phyloP scores from a whole-genome alignment of 2,329 filamentous ascomycete species.

The Clonostachys solani region DNA sequence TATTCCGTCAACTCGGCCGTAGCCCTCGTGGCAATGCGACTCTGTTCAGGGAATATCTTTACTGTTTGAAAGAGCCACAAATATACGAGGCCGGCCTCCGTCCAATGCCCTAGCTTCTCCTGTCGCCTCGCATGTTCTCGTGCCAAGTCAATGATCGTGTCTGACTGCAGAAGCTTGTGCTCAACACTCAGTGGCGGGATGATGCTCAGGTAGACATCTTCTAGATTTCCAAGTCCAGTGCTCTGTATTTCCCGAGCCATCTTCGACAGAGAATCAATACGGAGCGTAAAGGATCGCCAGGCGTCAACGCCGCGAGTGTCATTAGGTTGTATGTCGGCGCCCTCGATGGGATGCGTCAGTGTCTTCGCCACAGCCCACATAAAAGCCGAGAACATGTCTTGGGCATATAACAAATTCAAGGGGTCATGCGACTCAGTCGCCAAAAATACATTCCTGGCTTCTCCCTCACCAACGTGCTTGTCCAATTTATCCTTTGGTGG shows the following conservation, averaged over 20 bases:
- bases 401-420: conserved; percentile 10
- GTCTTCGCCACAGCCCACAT: conserved; percentile 12
- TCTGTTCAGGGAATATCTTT: neutral
- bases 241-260: neutral
- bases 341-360: conserved; percentile 1
- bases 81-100: neutral
- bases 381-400: conserved; percentile 19
- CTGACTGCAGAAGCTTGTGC: neutral
- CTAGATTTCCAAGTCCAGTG: neutral
- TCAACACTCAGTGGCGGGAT: neutral
- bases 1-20: neutral
- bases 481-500: too few relatives aligned
- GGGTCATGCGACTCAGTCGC: neutral
- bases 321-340: neutral
- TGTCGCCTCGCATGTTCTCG: neutral
- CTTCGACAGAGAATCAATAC: neutral
- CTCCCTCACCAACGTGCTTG: neutral
- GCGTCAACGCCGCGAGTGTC: neutral
- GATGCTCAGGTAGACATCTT: neutral
- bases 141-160: neutral
- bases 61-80: neutral
- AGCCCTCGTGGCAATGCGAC: neutral
- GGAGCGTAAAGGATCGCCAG: neutral
- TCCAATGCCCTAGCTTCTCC: neutral
- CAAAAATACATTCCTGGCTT: neutral